phyloP scores from a whole-genome alignment of 2,329 filamentous ascomycete species.

The Colletotrichum orchidophilum region DNA sequence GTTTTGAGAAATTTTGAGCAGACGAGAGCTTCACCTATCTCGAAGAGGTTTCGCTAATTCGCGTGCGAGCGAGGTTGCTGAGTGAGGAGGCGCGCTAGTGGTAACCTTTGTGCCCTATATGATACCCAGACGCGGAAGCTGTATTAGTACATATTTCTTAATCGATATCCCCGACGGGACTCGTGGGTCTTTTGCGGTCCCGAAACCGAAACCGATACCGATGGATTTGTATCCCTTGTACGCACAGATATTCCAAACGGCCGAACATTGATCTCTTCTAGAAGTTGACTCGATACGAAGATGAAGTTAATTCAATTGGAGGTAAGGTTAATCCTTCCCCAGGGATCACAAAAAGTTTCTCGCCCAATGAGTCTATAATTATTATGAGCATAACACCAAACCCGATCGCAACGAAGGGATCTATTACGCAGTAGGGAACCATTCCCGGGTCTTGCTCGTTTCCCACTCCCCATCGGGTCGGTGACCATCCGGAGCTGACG shows the following conservation, averaged over 20 bases:
- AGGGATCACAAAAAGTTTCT: not conserved
- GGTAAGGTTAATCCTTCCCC: not conserved
- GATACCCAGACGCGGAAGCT: slow-evolving; percentile 14
- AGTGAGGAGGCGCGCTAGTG: too few species aligned
- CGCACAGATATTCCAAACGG: not conserved
- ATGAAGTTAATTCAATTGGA: not conserved
- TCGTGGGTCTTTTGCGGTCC: not conserved
- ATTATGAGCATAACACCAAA: not conserved
- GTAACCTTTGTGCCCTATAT: not conserved
- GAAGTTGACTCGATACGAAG: not conserved
- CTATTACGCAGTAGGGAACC: slow-evolving; percentile 27
- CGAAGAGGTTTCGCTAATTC: not conserved
- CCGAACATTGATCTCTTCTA: not conserved
- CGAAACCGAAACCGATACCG: not conserved
- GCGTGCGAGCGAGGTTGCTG: not conserved
- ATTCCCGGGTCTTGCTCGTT: not conserved
- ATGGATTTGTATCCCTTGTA: not conserved
- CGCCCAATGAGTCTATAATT: too few species aligned
- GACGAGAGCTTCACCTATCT: too few species aligned
- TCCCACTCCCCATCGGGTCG: slow-evolving; percentile 11
- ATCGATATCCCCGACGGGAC: slow-evolving; percentile 2
- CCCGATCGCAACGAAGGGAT: not conserved
- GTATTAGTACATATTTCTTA: slow-evolving; percentile 24
- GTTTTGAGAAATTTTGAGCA: too few species aligned
- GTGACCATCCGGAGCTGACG: slow-evolving; percentile 11